Percentiles rank a stretch among this genome's conserved stretches.
Conservation (phyloP, 768 basidiomycete genomes). For the Phlegmacium glaucopus region DNA sequence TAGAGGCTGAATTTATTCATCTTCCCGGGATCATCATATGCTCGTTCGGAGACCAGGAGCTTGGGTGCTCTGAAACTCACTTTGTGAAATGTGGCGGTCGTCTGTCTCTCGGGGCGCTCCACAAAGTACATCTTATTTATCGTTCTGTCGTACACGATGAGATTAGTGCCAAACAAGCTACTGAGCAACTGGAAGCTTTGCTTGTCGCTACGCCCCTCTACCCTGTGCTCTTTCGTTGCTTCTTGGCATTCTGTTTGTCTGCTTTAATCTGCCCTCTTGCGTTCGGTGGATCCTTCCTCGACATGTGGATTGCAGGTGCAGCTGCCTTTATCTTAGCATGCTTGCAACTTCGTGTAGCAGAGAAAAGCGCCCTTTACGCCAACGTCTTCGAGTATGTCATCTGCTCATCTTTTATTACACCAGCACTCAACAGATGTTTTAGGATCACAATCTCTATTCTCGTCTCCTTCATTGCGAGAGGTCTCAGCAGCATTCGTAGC, state of each 20-base stretch:
- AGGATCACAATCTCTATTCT: conserved; percentile 83
- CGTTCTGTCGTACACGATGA: conserved; percentile 89
- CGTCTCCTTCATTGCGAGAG: conserved; percentile 79
- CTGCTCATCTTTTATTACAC: neutral
- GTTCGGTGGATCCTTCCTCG: conserved; percentile 80
- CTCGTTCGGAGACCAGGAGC: conserved; percentile 86
- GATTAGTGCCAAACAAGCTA: conserved; percentile 77
- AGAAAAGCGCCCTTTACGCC: conserved; percentile 77
- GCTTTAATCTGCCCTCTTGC: conserved; percentile 81
- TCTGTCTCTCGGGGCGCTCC: conserved; percentile 80
- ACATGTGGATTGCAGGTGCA: conserved; percentile 78
- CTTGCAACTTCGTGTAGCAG: conserved; percentile 71
- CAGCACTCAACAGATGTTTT: neutral
- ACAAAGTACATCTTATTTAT: conserved; percentile 83
- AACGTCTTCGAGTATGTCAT: conserved; percentile 85
- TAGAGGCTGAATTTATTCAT: conserved; percentile 90
- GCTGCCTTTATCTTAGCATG: conserved; percentile 66
- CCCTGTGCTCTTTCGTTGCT: conserved; percentile 54
- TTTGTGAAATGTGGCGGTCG: conserved; percentile 79
- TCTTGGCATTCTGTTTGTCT: conserved; percentile 68
- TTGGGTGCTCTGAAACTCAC: conserved; percentile 86
- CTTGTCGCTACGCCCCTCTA: conserved; percentile 65
- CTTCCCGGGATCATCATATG: conserved; percentile 79
- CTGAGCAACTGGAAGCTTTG: conserved; percentile 58
- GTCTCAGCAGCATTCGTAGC: conserved; percentile 71